Base-by-base conservation (phyloP, 2,329 filamentous ascomycete genomes). In the Penicillium griseofulvum region DNA sequence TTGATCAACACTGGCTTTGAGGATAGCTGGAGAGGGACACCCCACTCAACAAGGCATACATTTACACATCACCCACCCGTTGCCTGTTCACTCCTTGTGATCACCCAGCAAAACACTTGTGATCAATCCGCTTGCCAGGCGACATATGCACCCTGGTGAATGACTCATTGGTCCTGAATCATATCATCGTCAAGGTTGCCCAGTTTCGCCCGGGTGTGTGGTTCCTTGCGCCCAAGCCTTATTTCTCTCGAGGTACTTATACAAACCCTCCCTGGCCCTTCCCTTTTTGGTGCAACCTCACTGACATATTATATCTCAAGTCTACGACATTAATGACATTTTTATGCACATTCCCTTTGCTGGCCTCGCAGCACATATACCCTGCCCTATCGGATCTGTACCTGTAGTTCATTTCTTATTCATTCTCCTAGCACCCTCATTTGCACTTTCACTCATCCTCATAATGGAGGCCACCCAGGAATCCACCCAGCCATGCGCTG, bases 401-500 rank as follows among this genome's bases (percentile, higher is more conserved):
- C 48, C 48, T 58, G 57, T 65, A 65, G 49, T 60, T 55, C 36
- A 45, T 56, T 56, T 45, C 28, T 55, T 22, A 37, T 51, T 42
- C 45, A 42, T 48, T 54, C 19, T 53, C 28, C 57, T 61, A 57
- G 55, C 60, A 62, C 49, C 31, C 52, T 26, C 38, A 49, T 58
- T 37, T 47, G 28, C 49, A 49, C 38, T 29, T 54, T 29, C 22
- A 42, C 51, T 51, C 33, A 14, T 36, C 41, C 28, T 45, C 39
- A 47, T 41, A 31, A 76, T 73, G 74, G 73, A 80, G 56, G 75
- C 74, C 19, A 85, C 83, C 10, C 83, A 85, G 60, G 80, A 78
- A 57, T 86, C 87, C 53, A 96, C 91, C 16, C 91, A 96, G 71
- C 86, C 85, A 69, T 85, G 89, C 66, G 78, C 91, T 61, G 91